A percentile compares a stretch with the other conserved stretches of the same genome.
Evolutionary conservation across 2,329 filamentous ascomycete species (phyloP).

Genomic region (Apiospora sp.): DNA sequence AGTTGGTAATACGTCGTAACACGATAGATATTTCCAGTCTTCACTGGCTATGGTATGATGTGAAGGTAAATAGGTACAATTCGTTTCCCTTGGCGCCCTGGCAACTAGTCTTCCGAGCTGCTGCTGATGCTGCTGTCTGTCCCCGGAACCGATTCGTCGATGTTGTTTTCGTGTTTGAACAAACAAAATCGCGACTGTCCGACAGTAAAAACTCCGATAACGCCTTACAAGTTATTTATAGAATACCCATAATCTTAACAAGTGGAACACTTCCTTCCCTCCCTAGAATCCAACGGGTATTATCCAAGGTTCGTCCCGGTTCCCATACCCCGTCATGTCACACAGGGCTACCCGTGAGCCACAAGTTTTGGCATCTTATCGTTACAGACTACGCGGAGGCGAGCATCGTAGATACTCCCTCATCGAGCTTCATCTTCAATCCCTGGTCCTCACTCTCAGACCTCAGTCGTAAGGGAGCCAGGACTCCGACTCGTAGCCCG

Average conservation of each 20-base stretch:
- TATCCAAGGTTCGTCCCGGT: neutral
- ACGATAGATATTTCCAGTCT: neutral
- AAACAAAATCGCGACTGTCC: neutral
- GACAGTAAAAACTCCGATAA: neutral
- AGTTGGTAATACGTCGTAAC: neutral
- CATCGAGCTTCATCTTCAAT: no score
- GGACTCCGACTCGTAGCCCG: slow-evolving; percentile 52
- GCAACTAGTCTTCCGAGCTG: neutral
- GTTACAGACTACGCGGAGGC: neutral
- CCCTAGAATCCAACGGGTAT: neutral
- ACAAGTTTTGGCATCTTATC: neutral
- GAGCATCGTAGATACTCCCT: neutral
- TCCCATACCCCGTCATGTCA: neutral
- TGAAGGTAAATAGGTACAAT: no score
- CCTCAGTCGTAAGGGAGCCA: slow-evolving; percentile 35
- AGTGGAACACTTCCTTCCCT: neutral
- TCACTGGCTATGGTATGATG: neutral
- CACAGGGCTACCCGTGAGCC: neutral
- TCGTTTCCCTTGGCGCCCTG: neutral
- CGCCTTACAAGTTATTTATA: slow-evolving; percentile 19
- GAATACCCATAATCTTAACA: neutral
- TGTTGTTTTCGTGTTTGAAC: neutral
- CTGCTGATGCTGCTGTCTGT: neutral
- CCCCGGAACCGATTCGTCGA: neutral
- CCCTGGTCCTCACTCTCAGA: no score